Evolutionary conservation across 2,329 filamentous ascomycete genomes (phyloP).

Genomic region (Dryadomyces sulphureus): DNA sequence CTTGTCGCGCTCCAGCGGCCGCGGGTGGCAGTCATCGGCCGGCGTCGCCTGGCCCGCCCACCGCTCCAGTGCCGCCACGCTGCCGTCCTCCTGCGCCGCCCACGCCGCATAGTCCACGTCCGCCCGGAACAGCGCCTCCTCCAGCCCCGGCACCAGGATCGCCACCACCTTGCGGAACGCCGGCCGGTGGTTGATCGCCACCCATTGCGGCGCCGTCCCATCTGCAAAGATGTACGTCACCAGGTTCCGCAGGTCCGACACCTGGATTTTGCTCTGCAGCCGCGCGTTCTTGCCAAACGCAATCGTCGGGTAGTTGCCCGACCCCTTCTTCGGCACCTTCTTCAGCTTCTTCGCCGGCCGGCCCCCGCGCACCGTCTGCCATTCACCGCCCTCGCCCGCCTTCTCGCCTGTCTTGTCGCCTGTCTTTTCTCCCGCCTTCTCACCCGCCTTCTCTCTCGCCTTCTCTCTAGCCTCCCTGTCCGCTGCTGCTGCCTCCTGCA

Average conservation of each 20-base stretch:
- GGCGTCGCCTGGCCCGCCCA: slow-evolving; percentile 19
- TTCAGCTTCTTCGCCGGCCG: slow-evolving; percentile 42
- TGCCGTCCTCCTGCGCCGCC: slow-evolving; percentile 23
- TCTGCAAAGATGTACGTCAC: slow-evolving; percentile 54
- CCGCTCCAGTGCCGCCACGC: slow-evolving; percentile 17
- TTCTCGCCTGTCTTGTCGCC: not conserved
- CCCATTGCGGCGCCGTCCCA: slow-evolving; percentile 49
- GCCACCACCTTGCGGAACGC: slow-evolving; percentile 68
- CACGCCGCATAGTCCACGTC: slow-evolving; percentile 29
- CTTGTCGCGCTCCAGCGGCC: slow-evolving; percentile 31
- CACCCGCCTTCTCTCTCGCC: not conserved
- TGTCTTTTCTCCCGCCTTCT: not conserved
- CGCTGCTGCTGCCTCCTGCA: not conserved
- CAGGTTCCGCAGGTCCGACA: slow-evolving; percentile 47
- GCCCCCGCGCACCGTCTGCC: slow-evolving; percentile 35
- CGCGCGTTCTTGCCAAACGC: slow-evolving; percentile 41
- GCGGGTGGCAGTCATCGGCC: slow-evolving; percentile 43
- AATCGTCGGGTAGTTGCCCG: slow-evolving; percentile 44
- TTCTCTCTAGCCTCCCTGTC: not conserved
- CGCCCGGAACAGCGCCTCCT: slow-evolving; percentile 75
- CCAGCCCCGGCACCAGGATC: slow-evolving; percentile 83
- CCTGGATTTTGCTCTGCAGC: slow-evolving; percentile 45
- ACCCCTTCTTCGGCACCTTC: slow-evolving; percentile 41
- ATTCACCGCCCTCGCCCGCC: slow-evolving; percentile 19
- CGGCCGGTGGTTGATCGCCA: slow-evolving; percentile 45